These are phyloP conservation scores for Tylopilus rubrobrunneus DNA, from an alignment of 768 basidiomycete species.

Conservation along the genomic window DNA sequence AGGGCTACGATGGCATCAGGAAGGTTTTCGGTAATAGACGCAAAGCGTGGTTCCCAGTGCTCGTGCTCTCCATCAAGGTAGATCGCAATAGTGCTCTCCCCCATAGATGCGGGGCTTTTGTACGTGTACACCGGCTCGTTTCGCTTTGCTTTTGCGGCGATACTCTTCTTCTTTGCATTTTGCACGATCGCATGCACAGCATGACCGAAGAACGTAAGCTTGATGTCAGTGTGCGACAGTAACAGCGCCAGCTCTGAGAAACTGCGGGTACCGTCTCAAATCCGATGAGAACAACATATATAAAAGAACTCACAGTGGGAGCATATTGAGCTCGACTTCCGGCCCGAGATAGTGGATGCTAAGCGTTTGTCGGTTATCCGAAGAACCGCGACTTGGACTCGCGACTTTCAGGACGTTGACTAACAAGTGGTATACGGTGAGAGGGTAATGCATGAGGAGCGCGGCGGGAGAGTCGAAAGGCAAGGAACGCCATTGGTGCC, in stretches of 20 bases:
- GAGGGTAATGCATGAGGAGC: slow-evolving; percentile 42
- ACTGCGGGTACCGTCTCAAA: slow-evolving; percentile 20
- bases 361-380: slow-evolving; percentile 25
- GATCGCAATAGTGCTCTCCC: slow-evolving; percentile 37
- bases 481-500: slow-evolving; percentile 44
- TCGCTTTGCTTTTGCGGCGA: slow-evolving; percentile 30
- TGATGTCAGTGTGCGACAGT: slow-evolving; percentile 42
- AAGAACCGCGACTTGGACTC: slow-evolving; percentile 19
- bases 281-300: neutral
- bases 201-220: slow-evolving; percentile 39
- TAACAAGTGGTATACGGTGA: slow-evolving; percentile 38
- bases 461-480: slow-evolving; percentile 41
- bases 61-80: slow-evolving; percentile 30
- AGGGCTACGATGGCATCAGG: slow-evolving; percentile 43
- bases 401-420: slow-evolving; percentile 33
- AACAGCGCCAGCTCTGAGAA: slow-evolving; percentile 46
- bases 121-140: slow-evolving; percentile 33
- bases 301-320: slow-evolving; percentile 35
- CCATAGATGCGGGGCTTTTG: slow-evolving; percentile 34
- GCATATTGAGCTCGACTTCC: slow-evolving; percentile 37
- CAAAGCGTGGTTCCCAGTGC: slow-evolving; percentile 24
- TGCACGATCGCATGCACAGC: slow-evolving; percentile 30
- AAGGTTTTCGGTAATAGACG: slow-evolving; percentile 11
- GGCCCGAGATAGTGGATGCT: slow-evolving; percentile 37
- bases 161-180: slow-evolving; percentile 29